phyloP scores from a whole-genome alignment of 805 yeast genomes.

The Teunomyces aglyptinius region DNA sequence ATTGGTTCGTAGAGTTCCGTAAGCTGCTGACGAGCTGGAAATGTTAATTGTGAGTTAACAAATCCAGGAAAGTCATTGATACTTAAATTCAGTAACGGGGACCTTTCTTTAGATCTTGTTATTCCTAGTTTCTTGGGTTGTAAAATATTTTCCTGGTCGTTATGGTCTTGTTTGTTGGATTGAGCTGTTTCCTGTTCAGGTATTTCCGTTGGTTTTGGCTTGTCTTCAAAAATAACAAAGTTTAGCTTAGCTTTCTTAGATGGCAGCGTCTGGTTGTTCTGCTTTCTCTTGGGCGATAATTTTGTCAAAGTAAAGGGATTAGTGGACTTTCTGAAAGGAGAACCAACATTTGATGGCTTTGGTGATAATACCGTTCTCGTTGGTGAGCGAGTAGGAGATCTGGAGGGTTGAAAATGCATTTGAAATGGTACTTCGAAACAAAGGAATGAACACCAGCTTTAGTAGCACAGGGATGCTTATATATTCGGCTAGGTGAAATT shows the following conservation, averaged over 20 bases:
- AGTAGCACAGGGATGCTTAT: constrained; percentile 9
- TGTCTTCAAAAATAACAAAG: constrained; percentile 22
- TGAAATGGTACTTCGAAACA: neutral
- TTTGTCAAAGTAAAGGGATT: constrained; percentile 12
- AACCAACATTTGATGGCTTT: constrained; percentile 17
- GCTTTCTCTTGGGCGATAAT: constrained; percentile 6
- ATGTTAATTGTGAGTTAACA: constrained; percentile 9
- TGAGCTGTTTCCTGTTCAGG: neutral
- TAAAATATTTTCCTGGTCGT: constrained; percentile 42
- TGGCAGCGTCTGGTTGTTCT: constrained; percentile 1
- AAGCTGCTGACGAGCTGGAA: constrained; percentile 15
- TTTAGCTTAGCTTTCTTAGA: constrained; percentile 15
- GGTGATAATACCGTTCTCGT: constrained; percentile 23
- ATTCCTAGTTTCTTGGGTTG: constrained; percentile 22
- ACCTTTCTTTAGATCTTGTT: constrained; percentile 16
- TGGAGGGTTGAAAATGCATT: neutral
- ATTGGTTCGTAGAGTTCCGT: constrained; percentile 29
- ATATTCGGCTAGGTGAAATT: neutral
- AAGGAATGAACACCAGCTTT: neutral
- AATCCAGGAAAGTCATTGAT: constrained; percentile 33
- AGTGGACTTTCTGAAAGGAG: constrained; percentile 10
- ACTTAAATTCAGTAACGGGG: constrained; percentile 27
- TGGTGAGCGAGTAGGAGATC: constrained; percentile 14
- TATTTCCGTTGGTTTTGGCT: constrained; percentile 3
- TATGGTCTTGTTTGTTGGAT: constrained; percentile 23